Evolutionary conservation across 1,284 basidiomycete genomes (phyloP), one percentile per base, ranked within the genome.

Genomic region (Pulveroboletus sp.): DNA sequence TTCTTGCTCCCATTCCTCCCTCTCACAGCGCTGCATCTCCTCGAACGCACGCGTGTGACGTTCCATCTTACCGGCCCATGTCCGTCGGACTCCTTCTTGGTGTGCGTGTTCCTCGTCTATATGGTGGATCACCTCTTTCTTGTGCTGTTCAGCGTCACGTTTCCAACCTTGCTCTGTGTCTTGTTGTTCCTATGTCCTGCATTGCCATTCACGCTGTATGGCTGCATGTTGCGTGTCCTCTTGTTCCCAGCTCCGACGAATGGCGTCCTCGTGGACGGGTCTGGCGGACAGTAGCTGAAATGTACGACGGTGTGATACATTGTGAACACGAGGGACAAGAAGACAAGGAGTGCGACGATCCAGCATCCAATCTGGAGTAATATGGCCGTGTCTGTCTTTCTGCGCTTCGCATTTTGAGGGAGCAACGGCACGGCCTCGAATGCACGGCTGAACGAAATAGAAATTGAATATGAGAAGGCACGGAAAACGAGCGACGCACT

Each of bases 11-110:
- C 40, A 6, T 6, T 35, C 10, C 26, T 43, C 24, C 19, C 32
- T 55, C 29, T 61, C 53, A 4, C 40, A 56, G 6, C 44, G 39
- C 32, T 16, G 17, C 56, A 42, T 44, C n/a, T 61, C 57, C 12
- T 53, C 44, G 10, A 15, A 48, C 12, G 2, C 15, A 8, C 2
- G 36, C 8, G 9, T 15, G 6, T 63, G 59, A 15, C n/a, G 42
- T 2, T 49, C 46, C 2, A 6, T 15, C 44, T 63, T 61, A 3
- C 2, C 29, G 6, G 7, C 12, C 64, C 62, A 63, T 12, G 52
- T 39, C 24, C 9, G n/a, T 21, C 48, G 54, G n/a, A 29, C 39
- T 10, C 3, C 17, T 7, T 54, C 42, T 21, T 54, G 56, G 15
- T 51, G 56, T 12, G 37, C 29, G 2, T 26, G 36, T 44, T 58